These are phyloP conservation scores for Aethionema arabicum DNA, from an alignment of 345 rosid species.

Conservation along the genomic window DNA sequence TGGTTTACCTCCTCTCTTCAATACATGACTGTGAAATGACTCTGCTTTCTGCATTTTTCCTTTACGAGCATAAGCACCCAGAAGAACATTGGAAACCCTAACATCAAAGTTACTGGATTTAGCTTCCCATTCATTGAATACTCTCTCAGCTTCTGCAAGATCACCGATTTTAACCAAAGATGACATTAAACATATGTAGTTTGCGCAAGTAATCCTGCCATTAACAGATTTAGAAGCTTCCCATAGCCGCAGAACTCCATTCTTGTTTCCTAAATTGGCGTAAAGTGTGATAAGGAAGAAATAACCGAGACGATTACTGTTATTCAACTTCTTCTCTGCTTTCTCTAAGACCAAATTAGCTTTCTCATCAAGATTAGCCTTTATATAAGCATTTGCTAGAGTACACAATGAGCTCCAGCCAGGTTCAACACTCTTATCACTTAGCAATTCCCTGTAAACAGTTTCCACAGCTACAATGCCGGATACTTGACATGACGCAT, in stretches of 20 bases:
- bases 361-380: constrained; percentile 44
- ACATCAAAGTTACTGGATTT: constrained; percentile 47
- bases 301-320: constrained; percentile 43
- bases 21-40: constrained; percentile 41
- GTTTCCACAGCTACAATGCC: constrained; percentile 41
- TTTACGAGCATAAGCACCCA: constrained; percentile 51
- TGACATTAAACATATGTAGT: constrained; percentile 53
- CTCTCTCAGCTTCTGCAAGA: constrained; percentile 43
- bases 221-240: constrained; percentile 44
- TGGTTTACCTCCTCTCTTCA: constrained; percentile 59
- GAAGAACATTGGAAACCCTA: constrained; percentile 58
- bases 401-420: constrained; percentile 64
- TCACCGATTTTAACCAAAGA: constrained; percentile 49
- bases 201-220: constrained; percentile 52
- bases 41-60: constrained; percentile 49
- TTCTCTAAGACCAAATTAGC: constrained; percentile 42
- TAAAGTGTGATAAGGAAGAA: constrained; percentile 51
- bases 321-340: constrained; percentile 53
- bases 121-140: constrained; percentile 52
- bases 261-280: constrained; percentile 42
- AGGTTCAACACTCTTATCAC: constrained; percentile 45
- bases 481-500: constrained; percentile 36
- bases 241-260: constrained; percentile 53
- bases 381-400: constrained; percentile 51
- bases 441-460: constrained; percentile 51